Evolutionary conservation across 139 green algal species (phyloP).

Genomic region (Ostreobium quekettii): DNA sequence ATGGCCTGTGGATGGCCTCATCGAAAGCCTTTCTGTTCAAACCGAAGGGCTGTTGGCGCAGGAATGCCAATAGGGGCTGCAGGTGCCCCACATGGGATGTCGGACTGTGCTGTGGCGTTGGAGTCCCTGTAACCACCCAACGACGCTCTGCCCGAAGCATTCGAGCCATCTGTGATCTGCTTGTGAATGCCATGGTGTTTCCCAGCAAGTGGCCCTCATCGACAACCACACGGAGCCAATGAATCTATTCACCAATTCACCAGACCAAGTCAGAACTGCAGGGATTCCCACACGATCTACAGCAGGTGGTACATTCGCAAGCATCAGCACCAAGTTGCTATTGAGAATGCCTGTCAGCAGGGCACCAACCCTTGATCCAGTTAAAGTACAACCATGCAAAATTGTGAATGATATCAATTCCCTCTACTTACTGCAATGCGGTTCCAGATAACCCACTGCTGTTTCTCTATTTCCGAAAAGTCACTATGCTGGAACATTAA

Average conservation of each 20-base stretch:
- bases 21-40: constrained; percentile 40
- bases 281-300: too few relatives aligned
- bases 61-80: constrained; percentile 86
- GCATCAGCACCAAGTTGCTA: too few relatives aligned
- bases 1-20: constrained; percentile 49
- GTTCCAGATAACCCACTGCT: too few relatives aligned
- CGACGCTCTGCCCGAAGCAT: constrained; percentile 63
- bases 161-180: constrained; percentile 57
- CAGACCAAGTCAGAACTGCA: too few relatives aligned
- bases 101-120: constrained; percentile 38
- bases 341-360: too few relatives aligned
- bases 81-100: constrained; percentile 40
- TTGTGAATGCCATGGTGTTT: constrained; percentile 59
- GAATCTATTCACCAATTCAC: constrained; percentile 69
- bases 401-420: too few relatives aligned
- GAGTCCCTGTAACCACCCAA: constrained; percentile 85
- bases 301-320: too few relatives aligned
- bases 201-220: constrained; percentile 91
- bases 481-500: too few relatives aligned
- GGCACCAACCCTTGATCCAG: too few relatives aligned
- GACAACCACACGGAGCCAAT: constrained; percentile 85
- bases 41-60: constrained; percentile 70
- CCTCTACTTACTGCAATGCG: too few relatives aligned
- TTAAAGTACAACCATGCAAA: too few relatives aligned
- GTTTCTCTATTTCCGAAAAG: too few relatives aligned